Percentiles rank a stretch among this genome's conserved stretches.
Conservation (phyloP, 1,284 basidiomycete genomes). For the Ustilago xerochloae region DNA sequence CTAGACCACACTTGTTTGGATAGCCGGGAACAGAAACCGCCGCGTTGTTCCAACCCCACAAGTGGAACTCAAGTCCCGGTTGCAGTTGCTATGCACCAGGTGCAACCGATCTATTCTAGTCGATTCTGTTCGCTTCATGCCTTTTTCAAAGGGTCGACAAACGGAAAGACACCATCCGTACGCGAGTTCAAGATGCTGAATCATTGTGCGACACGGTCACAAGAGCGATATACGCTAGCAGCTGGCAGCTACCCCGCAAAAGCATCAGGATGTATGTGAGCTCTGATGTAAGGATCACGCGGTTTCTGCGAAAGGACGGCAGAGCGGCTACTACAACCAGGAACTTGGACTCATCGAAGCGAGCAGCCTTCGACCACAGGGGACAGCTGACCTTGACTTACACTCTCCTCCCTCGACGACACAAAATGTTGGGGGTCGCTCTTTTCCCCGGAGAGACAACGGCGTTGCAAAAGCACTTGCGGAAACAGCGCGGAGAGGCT, state of each 20-base stretch:
- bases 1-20: background rate
- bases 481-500: background rate
- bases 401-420: background rate
- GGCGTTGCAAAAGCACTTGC: background rate
- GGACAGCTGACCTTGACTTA: background rate
- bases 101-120: no score
- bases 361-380: background rate
- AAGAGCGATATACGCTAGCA: background rate
- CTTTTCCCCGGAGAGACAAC: background rate
- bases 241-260: background rate
- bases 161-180: slow-evolving; percentile 8
- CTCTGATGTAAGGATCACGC: background rate
- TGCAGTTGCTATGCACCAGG: no score
- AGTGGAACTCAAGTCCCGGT: no score
- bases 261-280: background rate
- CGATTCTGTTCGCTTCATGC: no score
- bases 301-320: background rate
- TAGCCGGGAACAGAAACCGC: background rate
- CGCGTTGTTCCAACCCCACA: no score
- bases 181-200: slow-evolving; percentile 4
- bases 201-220: background rate
- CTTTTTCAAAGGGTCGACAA: background rate
- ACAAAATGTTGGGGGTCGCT: background rate
- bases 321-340: background rate
- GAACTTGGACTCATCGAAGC: background rate